Evolutionary conservation across 2,329 filamentous ascomycete genomes (phyloP).

Genomic region (Fusarium sp.): DNA sequence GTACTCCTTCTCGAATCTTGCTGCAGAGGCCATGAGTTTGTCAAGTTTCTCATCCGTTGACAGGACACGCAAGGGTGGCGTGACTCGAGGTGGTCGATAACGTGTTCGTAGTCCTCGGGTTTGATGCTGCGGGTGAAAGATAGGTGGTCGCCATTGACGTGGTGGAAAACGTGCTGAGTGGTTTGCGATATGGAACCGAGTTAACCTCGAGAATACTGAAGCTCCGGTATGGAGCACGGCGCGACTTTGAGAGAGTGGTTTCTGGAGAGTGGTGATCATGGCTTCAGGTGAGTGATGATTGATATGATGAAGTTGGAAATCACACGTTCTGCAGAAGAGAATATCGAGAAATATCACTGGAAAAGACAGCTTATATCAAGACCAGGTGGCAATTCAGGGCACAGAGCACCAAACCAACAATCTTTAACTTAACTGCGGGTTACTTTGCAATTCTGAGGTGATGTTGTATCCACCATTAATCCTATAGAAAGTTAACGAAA

Average conservation of each 20-base stretch:
- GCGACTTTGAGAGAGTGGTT: not conserved
- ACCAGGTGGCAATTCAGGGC: not conserved
- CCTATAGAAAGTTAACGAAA: not conserved
- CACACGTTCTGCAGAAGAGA: not conserved
- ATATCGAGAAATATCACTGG: not conserved
- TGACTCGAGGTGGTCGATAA: not conserved
- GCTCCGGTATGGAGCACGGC: not conserved
- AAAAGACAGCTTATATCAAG: not conserved
- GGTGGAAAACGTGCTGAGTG: not conserved
- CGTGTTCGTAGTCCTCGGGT: not conserved
- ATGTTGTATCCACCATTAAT: no score
- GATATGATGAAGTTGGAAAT: not conserved
- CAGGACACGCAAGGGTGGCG: not conserved
- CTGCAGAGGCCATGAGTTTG: not conserved
- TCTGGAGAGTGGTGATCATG: not conserved
- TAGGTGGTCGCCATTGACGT: not conserved
- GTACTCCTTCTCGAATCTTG: not conserved
- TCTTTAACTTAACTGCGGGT: not conserved
- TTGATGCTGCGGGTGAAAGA: not conserved
- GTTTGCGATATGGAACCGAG: not conserved
- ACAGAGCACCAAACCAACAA: not conserved
- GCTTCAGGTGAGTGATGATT: not conserved
- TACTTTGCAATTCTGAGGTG: not conserved
- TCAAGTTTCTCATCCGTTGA: not conserved
- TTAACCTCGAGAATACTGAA: not conserved